Conservation (phyloP, 2,329 filamentous ascomycete genomes). For the Daldinia eschscholtzii region DNA sequence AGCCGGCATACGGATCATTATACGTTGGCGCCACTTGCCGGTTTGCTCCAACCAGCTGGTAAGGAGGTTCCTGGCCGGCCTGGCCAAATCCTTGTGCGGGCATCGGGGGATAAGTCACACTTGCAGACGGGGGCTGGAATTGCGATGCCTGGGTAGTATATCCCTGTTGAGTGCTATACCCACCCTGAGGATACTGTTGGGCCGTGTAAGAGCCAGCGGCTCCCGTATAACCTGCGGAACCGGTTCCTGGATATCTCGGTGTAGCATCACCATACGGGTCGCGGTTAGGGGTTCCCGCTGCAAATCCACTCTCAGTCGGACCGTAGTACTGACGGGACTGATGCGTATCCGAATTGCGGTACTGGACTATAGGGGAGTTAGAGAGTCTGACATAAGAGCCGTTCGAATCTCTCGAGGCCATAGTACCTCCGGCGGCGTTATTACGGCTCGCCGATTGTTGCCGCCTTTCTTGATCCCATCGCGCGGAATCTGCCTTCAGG, state of each 20-base stretch:
- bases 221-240: conserved; percentile 63
- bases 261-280: conserved; percentile 58
- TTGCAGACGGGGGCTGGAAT: conserved; percentile 47
- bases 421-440: conserved; percentile 69
- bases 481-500: conserved; percentile 71
- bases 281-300: conserved; percentile 42
- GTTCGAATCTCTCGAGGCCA: conserved; percentile 66
- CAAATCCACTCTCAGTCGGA: conserved; percentile 56
- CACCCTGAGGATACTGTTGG: conserved; percentile 52
- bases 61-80: conserved; percentile 49
- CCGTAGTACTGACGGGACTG: conserved; percentile 62
- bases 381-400: conserved; percentile 65
- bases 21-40: conserved; percentile 45
- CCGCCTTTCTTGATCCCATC: conserved; percentile 72
- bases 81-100: conserved; percentile 49
- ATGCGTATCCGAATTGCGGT: conserved; percentile 67
- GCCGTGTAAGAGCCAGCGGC: conserved; percentile 55
- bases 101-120: conserved; percentile 47
- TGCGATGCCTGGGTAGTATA: conserved; percentile 49
- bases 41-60: conserved; percentile 50
- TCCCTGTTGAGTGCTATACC: conserved; percentile 49
- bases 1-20: conserved; percentile 49
- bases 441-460: conserved; percentile 65
- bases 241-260: conserved; percentile 65
- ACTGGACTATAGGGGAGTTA: conserved; percentile 71